Evolutionary conservation across 257 asterid genomes (phyloP), one percentile per base, ranked within the genome.

Genomic region (Nicotiana sylvestris): DNA sequence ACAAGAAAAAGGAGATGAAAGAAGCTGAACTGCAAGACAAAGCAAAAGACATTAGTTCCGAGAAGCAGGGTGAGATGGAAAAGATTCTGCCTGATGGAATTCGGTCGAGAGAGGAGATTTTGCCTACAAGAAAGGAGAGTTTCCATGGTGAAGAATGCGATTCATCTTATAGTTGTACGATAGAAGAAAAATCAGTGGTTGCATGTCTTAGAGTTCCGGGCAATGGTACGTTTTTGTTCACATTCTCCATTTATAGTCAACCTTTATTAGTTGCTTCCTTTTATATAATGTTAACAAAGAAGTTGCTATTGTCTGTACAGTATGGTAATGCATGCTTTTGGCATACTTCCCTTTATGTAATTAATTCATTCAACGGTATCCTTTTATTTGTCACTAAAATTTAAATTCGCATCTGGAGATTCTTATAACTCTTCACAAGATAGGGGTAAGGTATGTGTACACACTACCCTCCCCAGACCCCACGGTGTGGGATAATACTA

Each of bases 181-280:
- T 90, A 46, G 89, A 90, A 82, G 92, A 88, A 69, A 91, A 91
- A 85, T 83, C 90, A 4, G 78, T 95, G 77, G 92, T 93, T 85
- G 98, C 98, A 81, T 95, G 98, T 81, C 81, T 95, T 85, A 87
- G 93, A 90, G 97, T 95, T 89, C 97, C 95, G 21, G 98, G 98
- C 57, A 88, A 92, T 81, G 98, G 98, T 93, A 91, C 25, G 83
- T 78, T n/a, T 32, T 1, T 49, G 64, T 27, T 76, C 80, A 51
- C 3, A 27, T 3, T 76, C 29, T 76, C 46, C 27, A 27, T 76
- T 27, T 51, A 49, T 25, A 13, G 27, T 27, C 9, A 6, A 3
- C 5, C 18, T 53, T 53, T 53, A 12, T 53, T 76, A 51, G 33
- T 27, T 51, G 64, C 43, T 29, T 76, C 43, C 37, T 51, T 74